Evolutionary conservation across 208 protist species (phyloP), one percentile per base, ranked within the genome.

Genomic region (Trypanosomatidae sp.): DNA sequence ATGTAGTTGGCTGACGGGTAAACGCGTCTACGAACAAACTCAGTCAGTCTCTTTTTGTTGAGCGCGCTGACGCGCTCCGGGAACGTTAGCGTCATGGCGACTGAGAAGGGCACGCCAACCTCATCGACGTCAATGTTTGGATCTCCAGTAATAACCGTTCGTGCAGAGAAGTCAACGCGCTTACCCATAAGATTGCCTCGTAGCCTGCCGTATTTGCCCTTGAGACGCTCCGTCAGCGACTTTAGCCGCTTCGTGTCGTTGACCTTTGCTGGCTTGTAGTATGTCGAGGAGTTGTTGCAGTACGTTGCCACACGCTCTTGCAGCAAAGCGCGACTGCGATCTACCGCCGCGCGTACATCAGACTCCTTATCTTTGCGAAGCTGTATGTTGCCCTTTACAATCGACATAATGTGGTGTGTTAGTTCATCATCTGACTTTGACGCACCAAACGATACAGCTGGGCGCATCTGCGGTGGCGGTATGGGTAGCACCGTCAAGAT

Each of bases 121-220:
- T 99, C 83, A 48, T 94, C 82, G 43, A 99, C 96, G 30, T 82
- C 73, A 49, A 99, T 86, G 63, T 96, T 97, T 16, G 96, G 96
- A 63, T 99, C 96, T 1, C 95, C 79, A 3, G 97, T 99, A 80
- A 99, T 99, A 53, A 99, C 98, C 0, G 98, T 99, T 30, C 98
- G 87, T 4, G 98, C 98, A 30, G 80, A 97, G 66, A 99, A 99
- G 62, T 99, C 97, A 16, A 99, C 97, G 47, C 98, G 95, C 70
- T 99, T 99, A 39, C 98, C 98, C 97, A 99, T 99, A 4, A 99
- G 60, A 66, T 99, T 98, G 21, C 93, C 92, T 35, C 98, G 78
- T 28, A 99, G 85, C 16, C 97, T 69, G 21, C 98, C 98, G 64
- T 97, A 94, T 71, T 99, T 99, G 26, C 97, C 98, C 62, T 98